A percentile compares a stretch with the other conserved stretches of the same genome.
These are phyloP conservation scores for Cryptococcus neoformans DNA, from an alignment of 1,284 basidiomycete species.

Conservation along the genomic window DNA sequence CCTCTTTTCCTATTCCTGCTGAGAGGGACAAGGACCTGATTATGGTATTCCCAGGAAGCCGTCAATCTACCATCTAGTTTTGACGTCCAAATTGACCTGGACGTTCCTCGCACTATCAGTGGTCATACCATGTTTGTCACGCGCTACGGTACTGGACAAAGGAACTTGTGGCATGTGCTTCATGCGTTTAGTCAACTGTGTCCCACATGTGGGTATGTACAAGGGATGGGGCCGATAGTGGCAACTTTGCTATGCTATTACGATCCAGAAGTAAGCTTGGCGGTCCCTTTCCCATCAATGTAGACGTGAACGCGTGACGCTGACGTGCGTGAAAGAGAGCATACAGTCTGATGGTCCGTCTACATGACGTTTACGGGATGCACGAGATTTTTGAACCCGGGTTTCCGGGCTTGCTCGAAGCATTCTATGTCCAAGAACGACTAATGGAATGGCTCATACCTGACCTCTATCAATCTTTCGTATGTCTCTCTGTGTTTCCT, in stretches of 20 bases:
- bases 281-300: too few relatives aligned
- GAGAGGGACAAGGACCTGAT: background rate
- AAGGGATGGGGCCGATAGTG: constrained; percentile 77
- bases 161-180: constrained; percentile 89
- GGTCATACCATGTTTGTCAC: constrained; percentile 95
- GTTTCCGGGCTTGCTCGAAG: constrained; percentile 91
- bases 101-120: constrained; percentile 93
- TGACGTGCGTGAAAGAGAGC: constrained; percentile 53
- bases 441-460: constrained; percentile 83
- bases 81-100: constrained; percentile 97
- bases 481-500: constrained; percentile 36
- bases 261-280: constrained; percentile 62
- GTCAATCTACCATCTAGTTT: constrained; percentile 62
- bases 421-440: constrained; percentile 90
- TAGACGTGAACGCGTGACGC: too few relatives aligned
- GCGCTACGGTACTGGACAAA: constrained; percentile 91
- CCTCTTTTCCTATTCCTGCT: background rate
- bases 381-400: constrained; percentile 89
- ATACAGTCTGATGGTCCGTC: constrained; percentile 74
- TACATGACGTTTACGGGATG: constrained; percentile 86
- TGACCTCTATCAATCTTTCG: constrained; percentile 78
- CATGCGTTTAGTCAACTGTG: constrained; percentile 87
- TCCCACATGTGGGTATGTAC: constrained; percentile 89
- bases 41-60: constrained; percentile 49
- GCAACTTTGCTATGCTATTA: constrained; percentile 93